These are phyloP conservation scores for Populus tomentosa DNA, from an alignment of 441 rosid species.

Conservation along the genomic window DNA sequence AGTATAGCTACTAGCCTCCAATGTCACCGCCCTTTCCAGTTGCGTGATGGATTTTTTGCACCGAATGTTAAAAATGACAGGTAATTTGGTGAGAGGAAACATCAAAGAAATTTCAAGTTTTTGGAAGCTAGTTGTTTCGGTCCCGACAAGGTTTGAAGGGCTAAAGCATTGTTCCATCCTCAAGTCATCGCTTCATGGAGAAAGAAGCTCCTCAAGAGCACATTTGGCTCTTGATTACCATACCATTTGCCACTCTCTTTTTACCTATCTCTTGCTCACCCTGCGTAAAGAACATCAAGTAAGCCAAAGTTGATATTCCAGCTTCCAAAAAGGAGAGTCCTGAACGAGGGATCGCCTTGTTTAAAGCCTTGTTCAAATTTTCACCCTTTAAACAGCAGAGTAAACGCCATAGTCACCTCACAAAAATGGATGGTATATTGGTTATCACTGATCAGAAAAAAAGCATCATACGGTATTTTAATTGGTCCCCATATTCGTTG, in stretches of 20 bases:
- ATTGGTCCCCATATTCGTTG: too few species aligned
- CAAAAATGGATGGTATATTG: too few species aligned
- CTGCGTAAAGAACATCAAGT: not conserved
- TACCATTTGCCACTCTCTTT: too few species aligned
- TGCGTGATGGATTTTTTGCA: not conserved
- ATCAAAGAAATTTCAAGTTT: not conserved
- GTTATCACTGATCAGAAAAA: too few species aligned
- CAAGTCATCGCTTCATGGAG: not conserved
- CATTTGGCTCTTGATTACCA: not conserved
- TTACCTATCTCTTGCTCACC: not conserved
- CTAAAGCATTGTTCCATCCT: not conserved
- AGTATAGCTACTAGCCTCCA: not conserved
- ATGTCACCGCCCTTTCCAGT: not conserved
- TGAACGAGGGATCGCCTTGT: not conserved
- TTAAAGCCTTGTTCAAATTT: too few species aligned
- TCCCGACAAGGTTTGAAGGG: not conserved
- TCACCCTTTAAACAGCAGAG: too few species aligned
- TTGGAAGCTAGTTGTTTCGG: not conserved
- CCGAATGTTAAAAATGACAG: not conserved
- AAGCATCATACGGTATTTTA: too few species aligned
- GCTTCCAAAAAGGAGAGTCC: not conserved
- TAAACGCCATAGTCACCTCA: too few species aligned
- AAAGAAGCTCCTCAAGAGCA: not conserved
- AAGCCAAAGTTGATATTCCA: not conserved
- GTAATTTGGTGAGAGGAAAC: not conserved